phyloP scores from a whole-genome alignment of 73 alveolate species.

The Tetrahymena thermophila region DNA sequence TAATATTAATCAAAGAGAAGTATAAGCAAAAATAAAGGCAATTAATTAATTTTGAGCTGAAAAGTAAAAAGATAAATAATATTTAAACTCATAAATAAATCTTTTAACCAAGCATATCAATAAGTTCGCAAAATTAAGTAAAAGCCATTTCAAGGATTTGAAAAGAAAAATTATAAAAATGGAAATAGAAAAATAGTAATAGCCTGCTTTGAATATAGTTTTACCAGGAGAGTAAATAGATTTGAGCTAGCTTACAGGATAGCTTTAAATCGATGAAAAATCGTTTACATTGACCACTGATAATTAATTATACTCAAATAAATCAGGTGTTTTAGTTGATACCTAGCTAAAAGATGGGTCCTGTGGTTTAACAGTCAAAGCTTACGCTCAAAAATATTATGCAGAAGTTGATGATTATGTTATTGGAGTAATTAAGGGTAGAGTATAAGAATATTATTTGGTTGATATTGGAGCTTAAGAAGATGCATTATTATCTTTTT shows the following conservation, averaged over 20 bases:
- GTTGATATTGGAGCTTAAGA: neutral
- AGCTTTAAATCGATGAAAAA: neutral
- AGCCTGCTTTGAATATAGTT: neutral
- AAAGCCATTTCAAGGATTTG: neutral
- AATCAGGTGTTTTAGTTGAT: neutral
- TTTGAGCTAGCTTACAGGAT: neutral
- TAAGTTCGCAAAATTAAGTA: too few species aligned
- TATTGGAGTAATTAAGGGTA: neutral
- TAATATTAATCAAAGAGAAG: neutral
- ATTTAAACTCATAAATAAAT: neutral
- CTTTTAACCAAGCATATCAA: neutral
- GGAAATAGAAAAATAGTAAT: neutral
- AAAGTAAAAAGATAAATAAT: neutral
- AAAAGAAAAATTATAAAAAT: neutral
- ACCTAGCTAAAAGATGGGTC: neutral
- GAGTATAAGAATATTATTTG: neutral
- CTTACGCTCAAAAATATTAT: neutral
- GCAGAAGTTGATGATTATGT: neutral
- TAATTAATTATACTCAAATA: neutral
- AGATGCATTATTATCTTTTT: neutral
- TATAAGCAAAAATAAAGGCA: neutral
- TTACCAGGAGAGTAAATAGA: neutral
- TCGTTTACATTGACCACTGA: neutral
- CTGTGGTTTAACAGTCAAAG: neutral
- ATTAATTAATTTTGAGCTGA: neutral